Conservation (phyloP, 768 basidiomycete species). For the Leucocoprinus sp. region DNA sequence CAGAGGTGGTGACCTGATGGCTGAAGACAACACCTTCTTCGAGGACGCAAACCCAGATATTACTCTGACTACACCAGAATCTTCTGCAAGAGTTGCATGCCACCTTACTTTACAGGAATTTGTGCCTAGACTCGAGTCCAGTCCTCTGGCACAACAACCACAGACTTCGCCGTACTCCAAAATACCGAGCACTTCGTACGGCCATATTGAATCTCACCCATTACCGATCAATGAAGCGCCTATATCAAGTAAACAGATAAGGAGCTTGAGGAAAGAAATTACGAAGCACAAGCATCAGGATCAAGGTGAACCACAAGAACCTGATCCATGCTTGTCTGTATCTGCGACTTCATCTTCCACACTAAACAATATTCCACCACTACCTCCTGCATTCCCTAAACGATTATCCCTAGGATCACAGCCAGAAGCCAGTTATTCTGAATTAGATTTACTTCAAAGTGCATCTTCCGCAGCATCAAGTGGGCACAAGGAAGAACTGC, state of each 20-base stretch:
- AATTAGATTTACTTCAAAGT: conserved; percentile 1
- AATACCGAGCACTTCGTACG: not conserved
- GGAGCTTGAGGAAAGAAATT: conserved; percentile 3
- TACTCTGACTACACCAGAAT: conserved; percentile 25
- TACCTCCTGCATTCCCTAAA: conserved; percentile 3
- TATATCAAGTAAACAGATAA: conserved; percentile 1
- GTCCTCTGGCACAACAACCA: conserved; percentile 9
- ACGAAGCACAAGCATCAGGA: conserved; percentile 3
- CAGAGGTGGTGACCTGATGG: conserved; percentile 43
- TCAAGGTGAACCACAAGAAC: conserved; percentile 3
- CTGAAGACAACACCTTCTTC: conserved; percentile 41
- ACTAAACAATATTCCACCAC: not conserved
- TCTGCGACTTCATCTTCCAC: conserved; percentile 1
- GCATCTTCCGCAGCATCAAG: not conserved
- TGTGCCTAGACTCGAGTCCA: conserved; percentile 26
- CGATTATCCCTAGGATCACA: conserved; percentile 9
- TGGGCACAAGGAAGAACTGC: not conserved
- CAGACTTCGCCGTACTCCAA: not conserved
- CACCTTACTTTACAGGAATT: conserved; percentile 29
- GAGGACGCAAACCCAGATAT: conserved; percentile 26
- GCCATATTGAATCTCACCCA: not conserved
- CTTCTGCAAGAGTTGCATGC: conserved; percentile 20
- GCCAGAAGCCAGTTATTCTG: conserved; percentile 8
- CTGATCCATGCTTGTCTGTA: not conserved
- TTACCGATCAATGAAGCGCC: conserved; percentile 6